Evolutionary conservation across 2,329 filamentous ascomycete genomes (phyloP), one percentile per base, ranked within the genome.

Genomic region (Penicillium hordei): DNA sequence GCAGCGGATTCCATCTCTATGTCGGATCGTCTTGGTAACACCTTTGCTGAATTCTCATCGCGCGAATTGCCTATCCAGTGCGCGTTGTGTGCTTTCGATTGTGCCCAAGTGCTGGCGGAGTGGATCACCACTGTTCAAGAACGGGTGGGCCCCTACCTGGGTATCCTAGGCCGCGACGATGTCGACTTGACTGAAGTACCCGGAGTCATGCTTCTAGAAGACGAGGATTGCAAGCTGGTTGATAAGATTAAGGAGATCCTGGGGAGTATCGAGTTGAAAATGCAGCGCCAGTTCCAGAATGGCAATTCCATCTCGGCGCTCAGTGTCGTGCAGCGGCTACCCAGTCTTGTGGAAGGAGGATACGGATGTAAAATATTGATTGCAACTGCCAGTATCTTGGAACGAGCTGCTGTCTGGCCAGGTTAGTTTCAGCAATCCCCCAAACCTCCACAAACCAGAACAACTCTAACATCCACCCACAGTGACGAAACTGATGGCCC

Each of bases 41-140:
- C 90, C 0, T 94, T 93, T 75, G 88, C 90, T 8, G 92, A 96
- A 62, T 88, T 90, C 60, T 89, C 87, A 1, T 92, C 89, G 52
- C 84, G 91, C 44, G 92, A 97, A 70, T 81, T 97, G 13, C 92
- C 94, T 0, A 84, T 96, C 39, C 93, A 96, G 71, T 92, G 90
- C 15, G 91, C 92, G 1, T 87, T 97, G 81, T 97, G 93, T 74
- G 88, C 90, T 5, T 95, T 96, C 68, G 93, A 97, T 70, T 97
- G 93, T 70, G 89, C 91, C 2, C 93, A 97, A 70, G 91, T 97
- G 1, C 83, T 99, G 33, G 91, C 91, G 0, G 93, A 97, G 75
- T 99, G 93, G 93, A 85, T 94, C 40, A 90, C 90, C 5, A 94
- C 92, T 1, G 85, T 97, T 4, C 94, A 99, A 73, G 93, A 97